phyloP scores from a whole-genome alignment of 495 filamentous ascomycete species.

The Aspergillus funiculosus region DNA sequence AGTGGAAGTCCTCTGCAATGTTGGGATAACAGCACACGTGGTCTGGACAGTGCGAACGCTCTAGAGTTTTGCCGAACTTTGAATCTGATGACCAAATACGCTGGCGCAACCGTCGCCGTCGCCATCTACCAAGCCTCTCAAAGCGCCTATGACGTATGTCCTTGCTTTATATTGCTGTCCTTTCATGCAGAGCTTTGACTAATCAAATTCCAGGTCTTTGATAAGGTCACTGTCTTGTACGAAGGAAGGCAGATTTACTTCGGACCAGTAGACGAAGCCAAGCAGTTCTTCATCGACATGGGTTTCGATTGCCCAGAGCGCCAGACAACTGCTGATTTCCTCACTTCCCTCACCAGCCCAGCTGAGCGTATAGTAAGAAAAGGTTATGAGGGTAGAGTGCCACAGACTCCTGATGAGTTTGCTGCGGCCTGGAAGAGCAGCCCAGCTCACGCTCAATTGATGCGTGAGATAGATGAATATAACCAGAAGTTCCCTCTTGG shows the following conservation, averaged over 20 bases:
- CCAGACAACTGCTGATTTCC: conserved; percentile 68
- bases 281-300: conserved; percentile 59
- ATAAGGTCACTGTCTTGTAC: conserved; percentile 59
- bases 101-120: conserved; percentile 71
- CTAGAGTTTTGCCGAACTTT: conserved; percentile 69
- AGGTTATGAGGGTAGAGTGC: conserved; percentile 61
- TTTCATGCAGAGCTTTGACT: background rate
- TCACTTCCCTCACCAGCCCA: conserved; percentile 68
- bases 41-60: conserved; percentile 78
- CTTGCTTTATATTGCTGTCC: background rate
- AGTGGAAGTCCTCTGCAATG: conserved; percentile 68
- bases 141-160: conserved; percentile 59
- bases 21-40: conserved; percentile 87
- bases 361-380: conserved; percentile 57
- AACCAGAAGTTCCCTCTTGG: conserved; percentile 40
- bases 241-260: conserved; percentile 66
- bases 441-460: conserved; percentile 43
- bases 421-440: conserved; percentile 57
- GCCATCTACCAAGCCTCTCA: conserved; percentile 83
- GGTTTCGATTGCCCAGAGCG: conserved; percentile 58
- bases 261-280: conserved; percentile 54
- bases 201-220: conserved; percentile 35
- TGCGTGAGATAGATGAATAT: conserved; percentile 51
- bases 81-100: conserved; percentile 68
- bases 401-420: conserved; percentile 68